Percentiles rank a stretch among this genome's conserved stretches.
phyloP scores from a whole-genome alignment of 2,329 filamentous ascomycete species.

The Camptophora hylomeconis region DNA sequence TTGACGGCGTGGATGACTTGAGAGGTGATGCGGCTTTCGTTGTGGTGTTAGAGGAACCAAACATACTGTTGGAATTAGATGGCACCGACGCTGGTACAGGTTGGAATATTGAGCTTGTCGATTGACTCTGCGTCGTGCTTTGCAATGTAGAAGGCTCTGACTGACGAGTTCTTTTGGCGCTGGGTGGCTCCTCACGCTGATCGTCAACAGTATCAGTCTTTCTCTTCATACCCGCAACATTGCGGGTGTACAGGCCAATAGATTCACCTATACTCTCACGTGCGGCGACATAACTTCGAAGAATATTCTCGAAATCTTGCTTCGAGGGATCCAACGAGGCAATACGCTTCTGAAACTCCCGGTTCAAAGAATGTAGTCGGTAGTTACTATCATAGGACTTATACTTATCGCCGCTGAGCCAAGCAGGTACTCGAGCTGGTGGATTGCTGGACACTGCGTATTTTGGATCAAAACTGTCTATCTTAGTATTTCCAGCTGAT shows the following conservation, averaged over 20 bases:
- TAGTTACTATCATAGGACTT: slow-evolving; percentile 17
- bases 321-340: slow-evolving; percentile 20
- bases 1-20: no score
- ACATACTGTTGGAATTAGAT: not conserved
- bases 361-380: slow-evolving; percentile 24
- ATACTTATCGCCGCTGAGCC: slow-evolving; percentile 13
- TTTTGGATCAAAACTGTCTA: no score
- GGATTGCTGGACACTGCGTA: slow-evolving; percentile 17
- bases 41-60: not conserved
- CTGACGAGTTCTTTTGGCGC: slow-evolving; percentile 18
- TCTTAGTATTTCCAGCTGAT: no score
- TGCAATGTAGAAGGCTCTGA: slow-evolving; percentile 3
- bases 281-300: slow-evolving; percentile 26
- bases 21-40: slow-evolving; percentile 5
- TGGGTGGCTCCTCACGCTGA: slow-evolving; percentile 7
- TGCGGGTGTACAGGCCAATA: slow-evolving; percentile 16
- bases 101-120: not conserved
- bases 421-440: slow-evolving; percentile 11
- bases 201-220: slow-evolving; percentile 17
- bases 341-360: slow-evolving; percentile 23
- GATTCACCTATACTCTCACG: slow-evolving; percentile 26
- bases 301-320: slow-evolving; percentile 23
- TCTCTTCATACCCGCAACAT: slow-evolving; percentile 18
- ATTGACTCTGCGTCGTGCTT: not conserved
- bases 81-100: not conserved